Conservation (phyloP, 495 filamentous ascomycete genomes). For the Annulohypoxylon nitens region DNA sequence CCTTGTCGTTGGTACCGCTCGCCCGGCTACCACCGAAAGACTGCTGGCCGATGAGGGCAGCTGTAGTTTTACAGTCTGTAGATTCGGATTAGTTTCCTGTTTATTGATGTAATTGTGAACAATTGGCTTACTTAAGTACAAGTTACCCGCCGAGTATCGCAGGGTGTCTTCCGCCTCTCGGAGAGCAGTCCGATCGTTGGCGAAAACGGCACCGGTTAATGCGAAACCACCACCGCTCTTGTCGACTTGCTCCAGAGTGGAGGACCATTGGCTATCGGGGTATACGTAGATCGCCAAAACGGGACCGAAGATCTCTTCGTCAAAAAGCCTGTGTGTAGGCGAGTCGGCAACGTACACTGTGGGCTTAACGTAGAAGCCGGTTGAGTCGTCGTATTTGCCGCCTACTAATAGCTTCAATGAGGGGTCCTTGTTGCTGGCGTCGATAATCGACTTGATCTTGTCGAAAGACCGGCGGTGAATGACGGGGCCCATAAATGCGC, state of each 20-base stretch:
- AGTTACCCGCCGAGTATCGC: conserved; percentile 1
- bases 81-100: not conserved
- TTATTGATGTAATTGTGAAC: not conserved
- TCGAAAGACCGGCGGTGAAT: not conserved
- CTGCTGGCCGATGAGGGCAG: not conserved
- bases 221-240: not conserved
- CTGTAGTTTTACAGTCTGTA: not conserved
- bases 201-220: not conserved
- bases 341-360: not conserved
- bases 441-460: not conserved
- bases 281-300: conserved; percentile 1
- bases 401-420: not conserved
- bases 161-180: conserved; percentile 3
- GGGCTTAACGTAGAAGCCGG: conserved; percentile 3
- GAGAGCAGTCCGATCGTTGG: not conserved
- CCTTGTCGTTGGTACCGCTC: conserved; percentile 7
- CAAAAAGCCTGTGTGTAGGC: not conserved
- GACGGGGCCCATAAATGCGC: not conserved
- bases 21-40: conserved; percentile 2
- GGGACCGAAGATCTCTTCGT: not conserved
- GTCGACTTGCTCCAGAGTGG: not conserved
- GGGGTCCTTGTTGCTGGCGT: not conserved
- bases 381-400: conserved; percentile 1
- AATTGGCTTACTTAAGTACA: not conserved
- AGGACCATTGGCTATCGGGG: not conserved